These are phyloP conservation scores for Diaporthe sp. DNA, from an alignment of 2,329 filamentous ascomycete species.

Conservation along the genomic window DNA sequence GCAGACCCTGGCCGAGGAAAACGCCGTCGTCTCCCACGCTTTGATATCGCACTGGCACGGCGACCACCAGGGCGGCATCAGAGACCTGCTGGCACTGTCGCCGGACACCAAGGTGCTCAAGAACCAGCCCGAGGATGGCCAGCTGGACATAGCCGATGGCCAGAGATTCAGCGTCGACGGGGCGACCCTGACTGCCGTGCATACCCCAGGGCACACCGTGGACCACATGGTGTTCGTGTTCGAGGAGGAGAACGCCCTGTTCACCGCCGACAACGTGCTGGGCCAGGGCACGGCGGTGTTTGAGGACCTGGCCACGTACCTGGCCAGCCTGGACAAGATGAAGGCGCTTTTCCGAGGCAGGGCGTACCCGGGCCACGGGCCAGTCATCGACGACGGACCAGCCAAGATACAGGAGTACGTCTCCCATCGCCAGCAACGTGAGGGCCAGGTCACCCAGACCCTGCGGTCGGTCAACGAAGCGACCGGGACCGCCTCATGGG, in stretches of 20 bases:
- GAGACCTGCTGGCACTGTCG: slow-evolving; percentile 72
- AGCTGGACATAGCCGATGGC: slow-evolving; percentile 55
- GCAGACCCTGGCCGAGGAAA: slow-evolving; percentile 72
- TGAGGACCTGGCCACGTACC: slow-evolving; percentile 72
- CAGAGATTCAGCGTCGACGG: slow-evolving; percentile 62
- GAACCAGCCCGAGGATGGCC: slow-evolving; percentile 55
- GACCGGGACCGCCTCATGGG: slow-evolving; percentile 61
- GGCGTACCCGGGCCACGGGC: slow-evolving; percentile 90
- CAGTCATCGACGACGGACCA: slow-evolving; percentile 78
- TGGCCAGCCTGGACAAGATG: slow-evolving; percentile 72
- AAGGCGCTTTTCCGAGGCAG: slow-evolving; percentile 68
- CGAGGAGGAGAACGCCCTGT: slow-evolving; percentile 73
- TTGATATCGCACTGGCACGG: slow-evolving; percentile 93
- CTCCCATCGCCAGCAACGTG: slow-evolving; percentile 79
- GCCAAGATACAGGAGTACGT: slow-evolving; percentile 86
- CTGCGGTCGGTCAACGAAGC: slow-evolving; percentile 54
- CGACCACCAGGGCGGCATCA: slow-evolving; percentile 84
- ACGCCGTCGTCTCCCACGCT: slow-evolving; percentile 73
- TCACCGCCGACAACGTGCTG: slow-evolving; percentile 80
- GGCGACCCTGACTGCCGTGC: slow-evolving; percentile 69
- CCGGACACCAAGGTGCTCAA: slow-evolving; percentile 73
- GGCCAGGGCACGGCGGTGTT: slow-evolving; percentile 81
- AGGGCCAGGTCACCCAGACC: slow-evolving; percentile 79
- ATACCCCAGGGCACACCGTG: slow-evolving; percentile 76
- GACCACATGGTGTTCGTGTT: slow-evolving; percentile 77